Base-by-base conservation (phyloP, 2,329 filamentous ascomycete species). In the Fusarium sp. region DNA sequence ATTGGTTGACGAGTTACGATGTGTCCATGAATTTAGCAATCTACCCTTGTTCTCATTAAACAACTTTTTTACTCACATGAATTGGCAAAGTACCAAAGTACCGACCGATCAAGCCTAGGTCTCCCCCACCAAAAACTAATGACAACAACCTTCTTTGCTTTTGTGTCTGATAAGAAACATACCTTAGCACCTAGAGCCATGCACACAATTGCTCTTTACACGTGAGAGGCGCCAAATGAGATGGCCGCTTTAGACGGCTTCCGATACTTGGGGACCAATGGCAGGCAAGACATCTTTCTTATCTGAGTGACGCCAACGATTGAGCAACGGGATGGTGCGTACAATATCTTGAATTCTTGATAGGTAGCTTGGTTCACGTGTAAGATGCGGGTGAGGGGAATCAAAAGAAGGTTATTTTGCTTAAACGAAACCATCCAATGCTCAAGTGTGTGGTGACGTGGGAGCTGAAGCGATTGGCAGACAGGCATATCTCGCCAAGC, bases 41-140 rank as follows among this genome's bases (percentile, higher is more conserved):
- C 33, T 24, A 44, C 45, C 53, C 59, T 35, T 61, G 59, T 74
- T 74, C 65, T 65, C 54, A 75, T 74, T 75, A 71, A 75, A 71
- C 41, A 73, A 72, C 56, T 28, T 51, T 74, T 74, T 74, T 72
- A 74, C 69, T 73, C 72, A 74, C 63, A 64, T 35, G 64, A 74
- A 74, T 60, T 59, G 59, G 31, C 50, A 24, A 33, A 48, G 55
- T 57, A 57, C 39, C 55, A 18, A 50, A 42, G 62, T 66, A 73
- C 58, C 67, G 56, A 69, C 58, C 67, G 56, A 69, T 53, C 58
- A 42, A 73, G 62, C 70, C 65, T 70, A 35, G 33, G 15, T 15
- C 18, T 50, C 56, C 69, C 70, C 70, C 70, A 72, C 65, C 61
- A 70, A 54, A 64, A 67, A 44, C 31, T 35, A 67, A 61, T 42